Percentiles rank a stretch among this genome's conserved stretches.
These are phyloP conservation scores for Pterocarpus santalinus DNA, from an alignment of 306 rosid genomes.

Conservation along the genomic window DNA sequence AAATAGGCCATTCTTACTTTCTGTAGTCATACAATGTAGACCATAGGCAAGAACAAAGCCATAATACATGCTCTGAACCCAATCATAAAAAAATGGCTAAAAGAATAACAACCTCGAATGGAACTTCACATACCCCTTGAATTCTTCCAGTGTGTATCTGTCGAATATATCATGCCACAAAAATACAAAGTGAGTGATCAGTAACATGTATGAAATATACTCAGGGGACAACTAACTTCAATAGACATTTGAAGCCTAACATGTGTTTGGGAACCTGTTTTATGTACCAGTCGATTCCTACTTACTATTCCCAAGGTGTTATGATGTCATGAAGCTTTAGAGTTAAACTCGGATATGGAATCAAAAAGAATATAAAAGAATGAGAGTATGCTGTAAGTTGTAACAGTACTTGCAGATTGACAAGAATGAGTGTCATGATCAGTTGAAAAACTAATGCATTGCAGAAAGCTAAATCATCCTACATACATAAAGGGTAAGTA, in stretches of 20 bases:
- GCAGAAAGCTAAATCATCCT: not conserved
- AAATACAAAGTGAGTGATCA: slow-evolving; percentile 33
- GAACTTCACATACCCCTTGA: slow-evolving; percentile 39
- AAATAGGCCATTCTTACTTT: slow-evolving; percentile 34
- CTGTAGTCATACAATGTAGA: slow-evolving; percentile 11
- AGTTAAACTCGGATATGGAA: not conserved
- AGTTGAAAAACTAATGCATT: not conserved
- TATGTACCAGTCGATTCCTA: not conserved
- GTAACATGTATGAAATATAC: slow-evolving; percentile 7
- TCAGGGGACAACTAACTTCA: not conserved
- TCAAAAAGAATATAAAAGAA: not conserved
- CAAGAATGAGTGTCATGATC: slow-evolving; percentile 7
- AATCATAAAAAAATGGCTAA: slow-evolving; percentile 20
- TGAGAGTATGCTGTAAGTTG: slow-evolving; percentile 3
- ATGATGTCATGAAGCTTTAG: not conserved
- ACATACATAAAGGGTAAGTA: not conserved
- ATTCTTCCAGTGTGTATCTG: slow-evolving; percentile 41
- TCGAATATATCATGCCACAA: slow-evolving; percentile 1
- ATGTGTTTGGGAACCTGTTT: slow-evolving; percentile 10
- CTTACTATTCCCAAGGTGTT: slow-evolving; percentile 1
- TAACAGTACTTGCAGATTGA: not conserved
- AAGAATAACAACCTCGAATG: slow-evolving; percentile 38
- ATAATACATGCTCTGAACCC: not conserved
- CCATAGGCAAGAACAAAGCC: slow-evolving; percentile 23
- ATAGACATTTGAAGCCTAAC: not conserved